Percentiles rank a stretch among this genome's conserved stretches.
These are phyloP conservation scores for Skeletonema costatum DNA, from an alignment of 108 stramenopile species.

Conservation along the genomic window DNA sequence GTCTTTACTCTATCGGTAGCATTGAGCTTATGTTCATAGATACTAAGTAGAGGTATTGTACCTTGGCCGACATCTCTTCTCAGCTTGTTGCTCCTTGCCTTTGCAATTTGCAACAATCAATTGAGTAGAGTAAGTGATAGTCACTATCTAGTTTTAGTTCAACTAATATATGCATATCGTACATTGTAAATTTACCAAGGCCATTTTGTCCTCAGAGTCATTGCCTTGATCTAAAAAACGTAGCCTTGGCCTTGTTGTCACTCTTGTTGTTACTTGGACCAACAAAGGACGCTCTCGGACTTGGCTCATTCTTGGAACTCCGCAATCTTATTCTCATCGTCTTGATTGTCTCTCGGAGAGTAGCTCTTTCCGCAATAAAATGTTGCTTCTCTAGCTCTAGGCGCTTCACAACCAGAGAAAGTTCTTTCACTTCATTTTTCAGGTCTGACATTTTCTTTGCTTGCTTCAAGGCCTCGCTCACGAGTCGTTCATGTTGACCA, in stretches of 20 bases:
- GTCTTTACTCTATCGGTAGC: too few relatives aligned
- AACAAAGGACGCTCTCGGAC: background rate
- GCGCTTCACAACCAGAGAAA: conserved; percentile 6
- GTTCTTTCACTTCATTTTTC: conserved; percentile 1
- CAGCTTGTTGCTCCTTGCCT: too few relatives aligned
- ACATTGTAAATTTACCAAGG: background rate
- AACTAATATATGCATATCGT: background rate
- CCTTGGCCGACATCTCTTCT: too few relatives aligned
- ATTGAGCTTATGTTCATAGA: too few relatives aligned
- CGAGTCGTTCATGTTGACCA: conserved; percentile 20
- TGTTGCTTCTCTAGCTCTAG: conserved; percentile 18
- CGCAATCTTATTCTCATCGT: background rate
- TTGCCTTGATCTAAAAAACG: background rate
- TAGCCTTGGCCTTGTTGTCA: background rate
- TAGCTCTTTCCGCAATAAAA: conserved; percentile 13
- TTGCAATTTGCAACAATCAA: too few relatives aligned
- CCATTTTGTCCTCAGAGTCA: background rate
- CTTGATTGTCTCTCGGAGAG: conserved; percentile 3
- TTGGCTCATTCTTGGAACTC: background rate
- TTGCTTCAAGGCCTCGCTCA: conserved; percentile 14
- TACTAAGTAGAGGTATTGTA: too few relatives aligned
- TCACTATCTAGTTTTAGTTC: too few relatives aligned
- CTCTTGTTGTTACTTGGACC: background rate
- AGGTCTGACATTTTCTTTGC: conserved; percentile 7
- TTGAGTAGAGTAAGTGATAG: too few relatives aligned